Evolutionary conservation across 305 asterid species (phyloP).

Genomic region (Solanum hybrid): DNA sequence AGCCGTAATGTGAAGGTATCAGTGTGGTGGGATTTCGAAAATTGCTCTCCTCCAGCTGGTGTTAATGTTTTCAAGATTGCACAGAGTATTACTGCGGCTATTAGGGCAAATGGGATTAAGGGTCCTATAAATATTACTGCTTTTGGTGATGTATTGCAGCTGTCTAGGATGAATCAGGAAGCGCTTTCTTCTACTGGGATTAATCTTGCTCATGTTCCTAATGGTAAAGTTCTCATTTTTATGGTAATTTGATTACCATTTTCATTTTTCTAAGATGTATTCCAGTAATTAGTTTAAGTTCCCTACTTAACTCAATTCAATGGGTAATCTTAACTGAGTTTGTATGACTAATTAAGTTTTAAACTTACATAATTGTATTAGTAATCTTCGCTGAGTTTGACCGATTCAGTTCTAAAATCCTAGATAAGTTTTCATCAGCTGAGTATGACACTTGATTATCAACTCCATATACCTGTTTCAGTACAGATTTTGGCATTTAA

Average conservation of each 20-base stretch:
- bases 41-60: conserved; percentile 51
- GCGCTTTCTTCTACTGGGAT: conserved; percentile 88
- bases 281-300: background rate
- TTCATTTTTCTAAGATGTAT: background rate
- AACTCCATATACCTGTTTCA: background rate
- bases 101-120: conserved; percentile 73
- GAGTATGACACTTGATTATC: background rate
- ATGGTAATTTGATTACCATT: background rate
- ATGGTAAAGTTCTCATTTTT: conserved; percentile 29
- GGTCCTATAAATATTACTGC: conserved; percentile 91
- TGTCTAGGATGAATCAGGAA: conserved; percentile 70
- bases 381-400: background rate
- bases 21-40: conserved; percentile 99
- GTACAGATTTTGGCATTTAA: background rate
- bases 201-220: conserved; percentile 71
- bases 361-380: background rate
- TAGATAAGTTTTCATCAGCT: background rate
- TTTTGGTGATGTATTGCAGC: conserved; percentile 77
- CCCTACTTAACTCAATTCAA: background rate
- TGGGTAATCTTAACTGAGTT: background rate
- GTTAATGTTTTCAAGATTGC: conserved; percentile 54
- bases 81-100: conserved; percentile 56
- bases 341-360: background rate
- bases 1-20: conserved; percentile 70
- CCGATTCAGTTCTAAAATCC: background rate